A percentile compares a stretch with the other conserved stretches of the same genome.
Evolutionary conservation across 1,284 basidiomycete species (phyloP).

Genomic region (Cryptococcus sp.): DNA sequence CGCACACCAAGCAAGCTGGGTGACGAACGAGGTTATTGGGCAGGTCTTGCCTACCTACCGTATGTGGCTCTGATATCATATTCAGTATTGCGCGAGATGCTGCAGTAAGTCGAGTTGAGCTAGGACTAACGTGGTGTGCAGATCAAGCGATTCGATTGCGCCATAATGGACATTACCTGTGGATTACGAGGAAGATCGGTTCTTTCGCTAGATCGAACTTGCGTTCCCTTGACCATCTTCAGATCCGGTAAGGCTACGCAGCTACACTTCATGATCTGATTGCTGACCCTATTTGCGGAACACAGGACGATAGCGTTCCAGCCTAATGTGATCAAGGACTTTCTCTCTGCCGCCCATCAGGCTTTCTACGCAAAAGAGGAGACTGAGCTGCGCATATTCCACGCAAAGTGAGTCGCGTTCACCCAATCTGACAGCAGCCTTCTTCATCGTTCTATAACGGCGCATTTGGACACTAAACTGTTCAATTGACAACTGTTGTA

Average conservation of each 20-base stretch:
- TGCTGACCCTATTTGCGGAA: too few species aligned
- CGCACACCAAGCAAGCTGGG: slow-evolving; percentile 22
- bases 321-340: slow-evolving; percentile 18
- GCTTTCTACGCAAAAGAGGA: slow-evolving; percentile 27
- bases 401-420: slow-evolving; percentile 22
- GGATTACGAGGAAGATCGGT: slow-evolving; percentile 14
- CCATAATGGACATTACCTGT: slow-evolving; percentile 21
- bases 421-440: too few species aligned
- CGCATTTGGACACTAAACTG: too few species aligned
- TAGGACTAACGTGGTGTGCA: not conserved
- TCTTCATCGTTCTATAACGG: too few species aligned
- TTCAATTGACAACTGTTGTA: not conserved
- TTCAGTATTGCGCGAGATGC: too few species aligned
- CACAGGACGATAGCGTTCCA: slow-evolving; percentile 24
- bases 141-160: slow-evolving; percentile 14
- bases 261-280: too few species aligned
- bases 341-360: slow-evolving; percentile 26
- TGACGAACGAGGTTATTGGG: slow-evolving; percentile 20
- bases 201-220: slow-evolving; percentile 5
- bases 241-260: slow-evolving; percentile 13
- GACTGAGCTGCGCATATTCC: slow-evolving; percentile 33
- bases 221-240: slow-evolving; percentile 12
- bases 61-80: slow-evolving; percentile 17
- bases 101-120: not conserved
- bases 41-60: slow-evolving; percentile 27